Conservation (phyloP, 2,329 filamentous ascomycete species). For the Venturia asperata region DNA sequence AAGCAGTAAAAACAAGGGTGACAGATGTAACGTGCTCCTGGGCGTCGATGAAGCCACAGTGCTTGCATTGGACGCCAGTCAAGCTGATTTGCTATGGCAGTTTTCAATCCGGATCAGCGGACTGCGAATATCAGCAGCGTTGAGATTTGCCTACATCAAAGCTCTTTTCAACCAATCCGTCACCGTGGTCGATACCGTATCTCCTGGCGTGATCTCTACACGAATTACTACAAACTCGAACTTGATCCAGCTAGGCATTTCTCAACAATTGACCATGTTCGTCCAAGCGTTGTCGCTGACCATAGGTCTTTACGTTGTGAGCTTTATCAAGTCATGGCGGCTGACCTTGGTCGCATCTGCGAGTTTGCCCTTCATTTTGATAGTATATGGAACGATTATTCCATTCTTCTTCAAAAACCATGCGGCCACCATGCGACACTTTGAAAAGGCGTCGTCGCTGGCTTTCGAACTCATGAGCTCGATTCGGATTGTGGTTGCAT, state of each 20-base stretch:
- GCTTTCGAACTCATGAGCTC: constrained; percentile 36
- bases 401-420: constrained; percentile 31
- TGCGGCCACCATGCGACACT: constrained; percentile 28
- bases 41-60: too few species aligned
- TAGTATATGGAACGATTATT: constrained; percentile 28
- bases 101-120: constrained; percentile 27
- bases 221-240: constrained; percentile 28
- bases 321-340: constrained; percentile 27
- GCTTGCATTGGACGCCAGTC: neutral
- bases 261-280: constrained; percentile 25
- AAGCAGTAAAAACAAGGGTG: too few species aligned
- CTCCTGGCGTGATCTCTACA: constrained; percentile 27
- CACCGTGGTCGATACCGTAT: constrained; percentile 26
- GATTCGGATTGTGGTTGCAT: constrained; percentile 32
- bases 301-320: constrained; percentile 31
- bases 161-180: constrained; percentile 26
- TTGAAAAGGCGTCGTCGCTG: constrained; percentile 32
- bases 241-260: constrained; percentile 28
- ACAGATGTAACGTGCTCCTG: too few species aligned
- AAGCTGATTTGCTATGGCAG: constrained; percentile 18
- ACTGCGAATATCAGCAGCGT: constrained; percentile 26
- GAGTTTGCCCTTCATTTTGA: constrained; percentile 30
- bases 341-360: constrained; percentile 27
- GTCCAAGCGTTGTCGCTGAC: constrained; percentile 31
- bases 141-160: constrained; percentile 27